phyloP scores from a whole-genome alignment of 2,329 filamentous ascomycete species.

The Fusarium sp. region DNA sequence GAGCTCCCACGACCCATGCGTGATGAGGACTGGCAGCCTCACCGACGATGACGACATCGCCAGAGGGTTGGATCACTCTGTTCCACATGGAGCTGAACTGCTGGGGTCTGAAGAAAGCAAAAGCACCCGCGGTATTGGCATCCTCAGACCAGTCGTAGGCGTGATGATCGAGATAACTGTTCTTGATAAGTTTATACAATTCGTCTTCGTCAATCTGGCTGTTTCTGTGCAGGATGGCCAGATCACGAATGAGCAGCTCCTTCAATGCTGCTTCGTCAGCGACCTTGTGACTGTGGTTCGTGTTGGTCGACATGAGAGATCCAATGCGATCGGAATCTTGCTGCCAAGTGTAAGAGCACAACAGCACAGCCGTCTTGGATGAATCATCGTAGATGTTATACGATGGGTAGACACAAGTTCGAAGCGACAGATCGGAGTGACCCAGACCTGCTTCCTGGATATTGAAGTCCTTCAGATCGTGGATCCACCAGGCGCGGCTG shows the following conservation, averaged over 20 bases:
- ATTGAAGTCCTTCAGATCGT: constrained; percentile 3
- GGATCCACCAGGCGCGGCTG: constrained; percentile 47
- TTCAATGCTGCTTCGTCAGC: constrained; percentile 7
- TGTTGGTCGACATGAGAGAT: constrained; percentile 20
- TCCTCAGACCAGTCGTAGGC: constrained; percentile 8
- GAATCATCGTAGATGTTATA: constrained; percentile 41
- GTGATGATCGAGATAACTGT: constrained; percentile 13
- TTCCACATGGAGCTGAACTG: constrained; percentile 28
- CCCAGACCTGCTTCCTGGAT: constrained; percentile 25
- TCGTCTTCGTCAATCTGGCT: neutral
- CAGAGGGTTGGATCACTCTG: constrained; percentile 20
- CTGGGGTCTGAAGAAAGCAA: constrained; percentile 23
- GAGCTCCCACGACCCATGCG: constrained; percentile 16
- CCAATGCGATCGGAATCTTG: constrained; percentile 41
- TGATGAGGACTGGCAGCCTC: constrained; percentile 22
- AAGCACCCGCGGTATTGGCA: constrained; percentile 20
- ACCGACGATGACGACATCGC: constrained; percentile 23
- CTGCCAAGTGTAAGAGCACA: constrained; percentile 40
- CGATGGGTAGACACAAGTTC: constrained; percentile 51
- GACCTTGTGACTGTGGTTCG: constrained; percentile 1
- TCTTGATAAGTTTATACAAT: constrained; percentile 5
- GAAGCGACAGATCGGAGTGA: constrained; percentile 49
- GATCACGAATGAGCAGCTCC: constrained; percentile 3
- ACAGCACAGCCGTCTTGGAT: constrained; percentile 26
- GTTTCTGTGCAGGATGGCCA: constrained; percentile 4